Conservation (phyloP, 192 early-diverging fungal species). For the Radiomyces spectabilis region DNA sequence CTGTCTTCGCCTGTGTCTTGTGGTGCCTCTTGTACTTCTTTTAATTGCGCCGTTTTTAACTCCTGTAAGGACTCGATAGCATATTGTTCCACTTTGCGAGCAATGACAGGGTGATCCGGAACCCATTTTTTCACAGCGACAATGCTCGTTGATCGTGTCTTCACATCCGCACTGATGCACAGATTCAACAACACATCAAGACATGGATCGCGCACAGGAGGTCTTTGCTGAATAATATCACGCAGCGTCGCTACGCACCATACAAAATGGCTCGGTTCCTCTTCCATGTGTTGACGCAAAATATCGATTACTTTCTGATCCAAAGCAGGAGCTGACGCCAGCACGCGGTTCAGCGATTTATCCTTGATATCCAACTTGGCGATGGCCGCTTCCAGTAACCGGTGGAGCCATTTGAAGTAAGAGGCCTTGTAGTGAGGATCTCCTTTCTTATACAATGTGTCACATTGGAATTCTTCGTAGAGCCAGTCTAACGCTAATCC, state of each 20-base stretch:
- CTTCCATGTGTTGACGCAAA: slow-evolving; percentile 36
- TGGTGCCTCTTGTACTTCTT: neutral
- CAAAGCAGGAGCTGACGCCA: slow-evolving; percentile 73
- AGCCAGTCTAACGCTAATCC: slow-evolving; percentile 72
- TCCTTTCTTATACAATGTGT: slow-evolving; percentile 1
- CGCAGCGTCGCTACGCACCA: slow-evolving; percentile 48
- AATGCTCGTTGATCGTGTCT: slow-evolving; percentile 53
- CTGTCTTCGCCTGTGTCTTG: neutral
- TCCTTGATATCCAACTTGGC: slow-evolving; percentile 61
- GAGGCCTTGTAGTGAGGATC: slow-evolving; percentile 24
- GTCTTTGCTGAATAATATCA: slow-evolving; percentile 48
- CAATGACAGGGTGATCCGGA: slow-evolving; percentile 40
- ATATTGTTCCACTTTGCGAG: slow-evolving; percentile 37
- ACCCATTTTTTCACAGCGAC: slow-evolving; percentile 49
- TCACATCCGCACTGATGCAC: slow-evolving; percentile 35
- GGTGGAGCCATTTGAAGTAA: slow-evolving; percentile 30
- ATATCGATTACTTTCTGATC: slow-evolving; percentile 50
- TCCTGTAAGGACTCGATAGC: slow-evolving; percentile 24
- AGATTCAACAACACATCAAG: slow-evolving; percentile 49
- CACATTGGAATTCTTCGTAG: slow-evolving; percentile 53
- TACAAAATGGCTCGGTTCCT: slow-evolving; percentile 28
- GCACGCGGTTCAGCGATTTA: slow-evolving; percentile 58
- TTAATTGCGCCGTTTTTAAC: neutral
- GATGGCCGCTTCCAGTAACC: slow-evolving; percentile 22
- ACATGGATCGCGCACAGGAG: slow-evolving; percentile 44